These are phyloP conservation scores for Cladobotryum mycophilum DNA, from an alignment of 2,329 filamentous ascomycete genomes.

Conservation along the genomic window DNA sequence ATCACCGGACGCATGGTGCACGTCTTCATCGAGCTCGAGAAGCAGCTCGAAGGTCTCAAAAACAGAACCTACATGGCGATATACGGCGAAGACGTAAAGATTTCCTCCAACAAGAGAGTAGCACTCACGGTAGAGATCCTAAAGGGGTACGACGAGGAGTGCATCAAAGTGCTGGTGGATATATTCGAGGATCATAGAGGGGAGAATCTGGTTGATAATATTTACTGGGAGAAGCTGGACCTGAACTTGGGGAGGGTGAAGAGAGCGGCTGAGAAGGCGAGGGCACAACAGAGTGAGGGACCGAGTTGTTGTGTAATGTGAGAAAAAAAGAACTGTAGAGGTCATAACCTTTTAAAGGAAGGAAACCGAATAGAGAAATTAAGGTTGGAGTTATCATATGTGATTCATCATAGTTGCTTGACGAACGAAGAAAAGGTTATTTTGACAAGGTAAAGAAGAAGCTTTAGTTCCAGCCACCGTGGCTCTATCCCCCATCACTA, in stretches of 20 bases:
- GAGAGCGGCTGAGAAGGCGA: not conserved
- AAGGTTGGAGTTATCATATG: too few species aligned
- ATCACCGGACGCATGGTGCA: slow-evolving; percentile 19
- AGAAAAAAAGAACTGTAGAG: not conserved
- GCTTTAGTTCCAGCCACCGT: not conserved
- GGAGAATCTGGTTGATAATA: slow-evolving; percentile 8
- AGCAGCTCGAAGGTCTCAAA: slow-evolving; percentile 16
- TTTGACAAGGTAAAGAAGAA: too few species aligned
- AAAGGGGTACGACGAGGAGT: not conserved
- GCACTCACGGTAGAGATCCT: not conserved
- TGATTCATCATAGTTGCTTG: too few species aligned
- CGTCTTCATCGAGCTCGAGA: slow-evolving; percentile 24
- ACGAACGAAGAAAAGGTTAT: not conserved
- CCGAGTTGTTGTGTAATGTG: not conserved
- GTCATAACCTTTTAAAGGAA: too few species aligned
- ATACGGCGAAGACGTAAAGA: not conserved
- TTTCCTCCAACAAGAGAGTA: not conserved
- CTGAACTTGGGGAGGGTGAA: not conserved
- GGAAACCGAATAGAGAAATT: too few species aligned
- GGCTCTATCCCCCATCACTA: too few species aligned
- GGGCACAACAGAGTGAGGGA: not conserved
- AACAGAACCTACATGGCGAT: slow-evolving; percentile 15
- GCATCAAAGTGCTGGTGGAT: slow-evolving; percentile 3
- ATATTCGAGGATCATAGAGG: not conserved
- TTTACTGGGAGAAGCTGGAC: slow-evolving; percentile 16